Conservation (phyloP, 75 land plant species). For the Selaginella moellendorffii region DNA sequence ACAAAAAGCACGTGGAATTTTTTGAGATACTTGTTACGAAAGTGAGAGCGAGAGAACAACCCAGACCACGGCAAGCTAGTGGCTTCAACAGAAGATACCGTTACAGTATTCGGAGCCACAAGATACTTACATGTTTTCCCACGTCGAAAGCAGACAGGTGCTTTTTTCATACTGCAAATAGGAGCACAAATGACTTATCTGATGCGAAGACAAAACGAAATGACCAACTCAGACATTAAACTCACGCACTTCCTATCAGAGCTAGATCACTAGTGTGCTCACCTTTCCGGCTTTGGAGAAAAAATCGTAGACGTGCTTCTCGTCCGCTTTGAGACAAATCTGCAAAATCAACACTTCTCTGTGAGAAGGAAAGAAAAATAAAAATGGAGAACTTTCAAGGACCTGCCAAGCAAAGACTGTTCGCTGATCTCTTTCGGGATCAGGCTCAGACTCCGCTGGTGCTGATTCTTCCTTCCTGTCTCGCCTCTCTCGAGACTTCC, state of each 20-base stretch:
- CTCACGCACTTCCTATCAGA: too few species aligned
- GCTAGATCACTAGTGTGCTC: too few species aligned
- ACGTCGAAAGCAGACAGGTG: constrained; percentile 20
- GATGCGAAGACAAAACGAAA: too few species aligned
- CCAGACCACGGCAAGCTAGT: too few species aligned
- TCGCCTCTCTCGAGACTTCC: constrained; percentile 8
- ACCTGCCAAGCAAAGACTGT: constrained; percentile 99
- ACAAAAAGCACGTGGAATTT: background rate
- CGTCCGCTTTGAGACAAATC: constrained; percentile 90
- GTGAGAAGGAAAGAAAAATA: too few species aligned
- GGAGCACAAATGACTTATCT: constrained; percentile 12
- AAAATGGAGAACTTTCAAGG: too few species aligned
- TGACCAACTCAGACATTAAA: too few species aligned
- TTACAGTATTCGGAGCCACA: too few species aligned
- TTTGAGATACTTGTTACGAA: background rate
- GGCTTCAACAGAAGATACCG: background rate
- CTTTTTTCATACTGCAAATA: constrained; percentile 22
- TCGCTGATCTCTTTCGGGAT: constrained; percentile 94
- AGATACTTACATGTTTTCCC: constrained; percentile 3
- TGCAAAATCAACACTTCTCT: too few species aligned
- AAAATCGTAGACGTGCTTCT: constrained; percentile 91
- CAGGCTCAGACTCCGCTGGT: constrained; percentile 81
- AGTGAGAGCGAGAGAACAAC: too few species aligned
- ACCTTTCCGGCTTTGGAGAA: constrained; percentile 98
- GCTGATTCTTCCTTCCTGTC: constrained; percentile 44